These are phyloP conservation scores for Capsicum baccatum DNA, from an alignment of 257 asterid genomes.

Conservation along the genomic window DNA sequence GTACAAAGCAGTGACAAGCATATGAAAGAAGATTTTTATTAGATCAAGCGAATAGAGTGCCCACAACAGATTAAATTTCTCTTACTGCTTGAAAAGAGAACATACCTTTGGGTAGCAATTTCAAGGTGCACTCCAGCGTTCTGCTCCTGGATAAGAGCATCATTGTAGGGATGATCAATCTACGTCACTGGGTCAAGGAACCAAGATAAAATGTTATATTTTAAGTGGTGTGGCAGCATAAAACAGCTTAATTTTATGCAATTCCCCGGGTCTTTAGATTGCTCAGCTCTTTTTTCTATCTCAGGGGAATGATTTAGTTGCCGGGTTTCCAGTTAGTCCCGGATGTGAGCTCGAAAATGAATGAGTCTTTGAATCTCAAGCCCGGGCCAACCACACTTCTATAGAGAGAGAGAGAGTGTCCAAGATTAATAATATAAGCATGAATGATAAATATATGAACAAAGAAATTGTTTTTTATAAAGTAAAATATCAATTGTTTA, in stretches of 20 bases:
- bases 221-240: conserved; percentile 46
- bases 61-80: conserved; percentile 40
- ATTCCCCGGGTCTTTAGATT: conserved; percentile 42
- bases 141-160: not conserved
- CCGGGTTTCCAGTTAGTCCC: no score
- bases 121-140: conserved; percentile 45
- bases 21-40: not conserved
- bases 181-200: conserved; percentile 52
- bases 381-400: no score
- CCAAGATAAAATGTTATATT: conserved; percentile 49
- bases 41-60: not conserved
- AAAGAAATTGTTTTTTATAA: no score
- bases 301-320: conserved; percentile 37
- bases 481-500: no score
- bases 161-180: conserved; percentile 49
- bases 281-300: conserved; percentile 55
- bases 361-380: no score
- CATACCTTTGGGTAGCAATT: conserved; percentile 41
- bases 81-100: conserved; percentile 43
- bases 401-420: no score
- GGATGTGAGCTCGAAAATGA: no score
- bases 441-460: no score
- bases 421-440: no score
- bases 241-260: conserved; percentile 53
- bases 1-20: not conserved